phyloP scores from a whole-genome alignment of 2,329 filamentous ascomycete species.

The Claviceps maximensis region DNA sequence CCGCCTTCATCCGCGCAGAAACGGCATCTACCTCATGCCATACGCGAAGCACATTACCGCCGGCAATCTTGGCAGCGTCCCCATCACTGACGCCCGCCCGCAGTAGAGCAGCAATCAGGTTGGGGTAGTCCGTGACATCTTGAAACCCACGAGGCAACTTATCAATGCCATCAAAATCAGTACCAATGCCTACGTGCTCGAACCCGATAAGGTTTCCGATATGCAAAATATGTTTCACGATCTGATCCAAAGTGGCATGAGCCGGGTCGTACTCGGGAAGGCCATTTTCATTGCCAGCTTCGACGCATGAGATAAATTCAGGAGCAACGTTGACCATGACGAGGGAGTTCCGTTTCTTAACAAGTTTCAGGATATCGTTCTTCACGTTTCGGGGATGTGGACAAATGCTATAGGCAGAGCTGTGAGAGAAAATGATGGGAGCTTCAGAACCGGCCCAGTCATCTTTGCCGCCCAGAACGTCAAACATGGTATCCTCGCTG shows the following conservation, averaged over 20 bases:
- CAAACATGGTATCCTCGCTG: slow-evolving; percentile 69
- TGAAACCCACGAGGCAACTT: slow-evolving; percentile 60
- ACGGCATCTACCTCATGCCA: slow-evolving; percentile 70
- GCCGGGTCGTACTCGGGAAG: slow-evolving; percentile 53
- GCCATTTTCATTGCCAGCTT: slow-evolving; percentile 43
- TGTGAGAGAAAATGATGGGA: slow-evolving; percentile 82
- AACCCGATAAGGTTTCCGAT: slow-evolving; percentile 77
- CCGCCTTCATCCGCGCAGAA: slow-evolving; percentile 49
- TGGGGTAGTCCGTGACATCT: slow-evolving; percentile 73
- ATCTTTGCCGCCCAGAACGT: slow-evolving; percentile 55
- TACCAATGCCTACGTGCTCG: slow-evolving; percentile 76
- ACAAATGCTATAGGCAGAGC: slow-evolving; percentile 66
- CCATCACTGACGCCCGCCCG: slow-evolving; percentile 58
- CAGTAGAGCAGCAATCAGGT: slow-evolving; percentile 63
- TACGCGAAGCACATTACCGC: slow-evolving; percentile 70
- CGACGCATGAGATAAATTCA: slow-evolving; percentile 66
- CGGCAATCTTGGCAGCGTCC: slow-evolving; percentile 63
- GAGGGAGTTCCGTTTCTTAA: slow-evolving; percentile 58
- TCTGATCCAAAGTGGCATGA: slow-evolving; percentile 62
- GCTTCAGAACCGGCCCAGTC: slow-evolving; percentile 61
- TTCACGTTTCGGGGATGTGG: slow-evolving; percentile 85
- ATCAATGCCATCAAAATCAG: slow-evolving; percentile 74
- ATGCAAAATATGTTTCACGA: slow-evolving; percentile 68
- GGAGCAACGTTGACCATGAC: slow-evolving; percentile 89
- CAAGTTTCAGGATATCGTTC: slow-evolving; percentile 65